Evolutionary conservation across 257 asterid species (phyloP).

Genomic region (Dorcoceras hygrometricum): DNA sequence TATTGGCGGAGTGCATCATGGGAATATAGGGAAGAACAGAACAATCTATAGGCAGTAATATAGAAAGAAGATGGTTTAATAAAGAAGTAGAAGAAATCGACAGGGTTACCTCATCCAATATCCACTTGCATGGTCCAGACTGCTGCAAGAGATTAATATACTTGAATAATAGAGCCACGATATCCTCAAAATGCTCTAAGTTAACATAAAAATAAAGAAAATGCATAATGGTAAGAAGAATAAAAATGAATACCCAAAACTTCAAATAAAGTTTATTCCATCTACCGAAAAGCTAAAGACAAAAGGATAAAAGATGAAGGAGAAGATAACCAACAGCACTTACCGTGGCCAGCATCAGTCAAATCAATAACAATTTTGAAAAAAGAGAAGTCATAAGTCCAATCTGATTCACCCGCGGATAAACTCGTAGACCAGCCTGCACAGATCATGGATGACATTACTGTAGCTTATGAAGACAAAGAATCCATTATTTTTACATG

Average conservation of each 20-base stretch:
- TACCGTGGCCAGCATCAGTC: too few species aligned
- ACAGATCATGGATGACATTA: too few species aligned
- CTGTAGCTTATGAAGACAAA: slow-evolving; percentile 8
- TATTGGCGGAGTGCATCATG: too few species aligned
- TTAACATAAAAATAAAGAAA: slow-evolving; percentile 21
- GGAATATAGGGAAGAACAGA: too few species aligned
- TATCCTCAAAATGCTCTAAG: slow-evolving; percentile 88
- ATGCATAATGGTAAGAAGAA: slow-evolving; percentile 2
- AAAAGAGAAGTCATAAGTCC: too few species aligned
- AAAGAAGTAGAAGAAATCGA: slow-evolving; percentile 3
- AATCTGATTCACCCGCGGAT: too few species aligned
- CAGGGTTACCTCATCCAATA: slow-evolving; percentile 78
- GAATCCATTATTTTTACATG: neutral
- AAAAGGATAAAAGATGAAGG: slow-evolving; percentile 11
- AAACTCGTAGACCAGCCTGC: too few species aligned
- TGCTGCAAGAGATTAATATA: slow-evolving; percentile 76
- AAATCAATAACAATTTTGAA: too few species aligned
- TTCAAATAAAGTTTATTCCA: neutral
- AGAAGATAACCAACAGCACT: too few species aligned
- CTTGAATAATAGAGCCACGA: slow-evolving; percentile 73
- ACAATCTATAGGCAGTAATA: too few species aligned
- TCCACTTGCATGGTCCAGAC: slow-evolving; percentile 80
- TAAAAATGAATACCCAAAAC: slow-evolving; percentile 3
- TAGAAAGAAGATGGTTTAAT: too few species aligned
- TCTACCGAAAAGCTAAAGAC: neutral